phyloP scores from a whole-genome alignment of 2,329 filamentous ascomycete genomes.

The Pyricularia sp. region DNA sequence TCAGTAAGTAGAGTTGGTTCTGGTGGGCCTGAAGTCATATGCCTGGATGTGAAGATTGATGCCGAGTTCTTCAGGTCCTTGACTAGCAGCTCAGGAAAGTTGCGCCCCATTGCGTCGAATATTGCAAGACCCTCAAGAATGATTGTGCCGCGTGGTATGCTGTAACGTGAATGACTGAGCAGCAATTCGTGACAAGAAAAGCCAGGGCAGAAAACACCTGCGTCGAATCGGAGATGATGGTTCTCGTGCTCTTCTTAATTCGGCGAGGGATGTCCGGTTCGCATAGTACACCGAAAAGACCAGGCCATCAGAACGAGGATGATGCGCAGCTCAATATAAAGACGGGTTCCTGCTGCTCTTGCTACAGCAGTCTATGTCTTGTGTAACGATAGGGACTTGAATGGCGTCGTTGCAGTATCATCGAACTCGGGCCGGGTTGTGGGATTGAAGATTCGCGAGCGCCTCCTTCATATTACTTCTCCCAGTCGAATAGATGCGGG shows the following conservation, averaged over 20 bases:
- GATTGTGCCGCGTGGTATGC: not conserved
- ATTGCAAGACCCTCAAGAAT: not conserved
- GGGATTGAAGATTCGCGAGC: not conserved
- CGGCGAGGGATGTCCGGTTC: not conserved
- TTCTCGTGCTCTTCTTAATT: not conserved
- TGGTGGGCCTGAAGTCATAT: constrained; percentile 39
- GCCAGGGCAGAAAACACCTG: not conserved
- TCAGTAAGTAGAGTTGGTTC: not conserved
- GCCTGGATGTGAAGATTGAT: constrained; percentile 33
- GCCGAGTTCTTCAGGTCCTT: constrained; percentile 37
- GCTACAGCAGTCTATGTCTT: not conserved
- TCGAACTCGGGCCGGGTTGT: not conserved
- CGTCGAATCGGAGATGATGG: not conserved
- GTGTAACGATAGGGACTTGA: not conserved
- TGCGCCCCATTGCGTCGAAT: constrained; percentile 22
- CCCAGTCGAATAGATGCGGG: not conserved
- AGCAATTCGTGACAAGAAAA: not conserved
- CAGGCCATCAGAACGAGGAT: not conserved
- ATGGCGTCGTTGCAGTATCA: not conserved
- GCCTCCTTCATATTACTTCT: not conserved
- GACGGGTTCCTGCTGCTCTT: constrained; percentile 2
- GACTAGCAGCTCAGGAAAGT: constrained; percentile 42
- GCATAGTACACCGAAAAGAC: not conserved
- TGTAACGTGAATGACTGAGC: not conserved
- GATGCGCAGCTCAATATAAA: constrained; percentile 4